These are phyloP conservation scores for Yamadazyma insecticola DNA, from an alignment of 805 yeast species.

Conservation along the genomic window DNA sequence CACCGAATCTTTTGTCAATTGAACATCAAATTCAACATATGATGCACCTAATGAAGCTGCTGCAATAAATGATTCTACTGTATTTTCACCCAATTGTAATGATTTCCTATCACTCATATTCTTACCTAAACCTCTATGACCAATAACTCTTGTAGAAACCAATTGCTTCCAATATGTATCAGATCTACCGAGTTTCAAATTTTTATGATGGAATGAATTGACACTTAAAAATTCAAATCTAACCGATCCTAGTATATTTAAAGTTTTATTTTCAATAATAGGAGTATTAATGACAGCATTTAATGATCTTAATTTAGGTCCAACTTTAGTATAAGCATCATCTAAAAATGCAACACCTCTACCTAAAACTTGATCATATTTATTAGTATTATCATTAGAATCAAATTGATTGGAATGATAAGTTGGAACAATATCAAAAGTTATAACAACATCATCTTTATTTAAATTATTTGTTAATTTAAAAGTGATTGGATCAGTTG, in stretches of 20 bases:
- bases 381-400: conserved; percentile 11
- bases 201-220: conserved; percentile 67
- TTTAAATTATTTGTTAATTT: conserved; percentile 44
- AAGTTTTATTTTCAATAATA: conserved; percentile 62
- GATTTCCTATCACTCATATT: conserved; percentile 68
- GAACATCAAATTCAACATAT: conserved; percentile 96
- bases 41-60: conserved; percentile 96
- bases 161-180: conserved; percentile 90
- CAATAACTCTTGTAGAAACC: conserved; percentile 86
- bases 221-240: conserved; percentile 72
- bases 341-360: conserved; percentile 76
- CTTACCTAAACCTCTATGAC: conserved; percentile 94
- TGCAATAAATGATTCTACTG: conserved; percentile 90
- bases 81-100: conserved; percentile 90
- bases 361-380: conserved; percentile 47
- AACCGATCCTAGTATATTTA: conserved; percentile 74
- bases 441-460: conserved; percentile 52
- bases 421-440: conserved; percentile 88
- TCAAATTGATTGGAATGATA: conserved; percentile 44
- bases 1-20: conserved; percentile 81
- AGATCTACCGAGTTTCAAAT: conserved; percentile 58
- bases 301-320: conserved; percentile 61
- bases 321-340: conserved; percentile 60
- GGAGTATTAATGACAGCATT: conserved; percentile 68
- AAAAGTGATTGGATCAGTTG: conserved; percentile 74